A percentile compares a stretch with the other conserved stretches of the same genome.
phyloP scores from a whole-genome alignment of 2,329 filamentous ascomycete genomes.

The Blastomyces silverae region DNA sequence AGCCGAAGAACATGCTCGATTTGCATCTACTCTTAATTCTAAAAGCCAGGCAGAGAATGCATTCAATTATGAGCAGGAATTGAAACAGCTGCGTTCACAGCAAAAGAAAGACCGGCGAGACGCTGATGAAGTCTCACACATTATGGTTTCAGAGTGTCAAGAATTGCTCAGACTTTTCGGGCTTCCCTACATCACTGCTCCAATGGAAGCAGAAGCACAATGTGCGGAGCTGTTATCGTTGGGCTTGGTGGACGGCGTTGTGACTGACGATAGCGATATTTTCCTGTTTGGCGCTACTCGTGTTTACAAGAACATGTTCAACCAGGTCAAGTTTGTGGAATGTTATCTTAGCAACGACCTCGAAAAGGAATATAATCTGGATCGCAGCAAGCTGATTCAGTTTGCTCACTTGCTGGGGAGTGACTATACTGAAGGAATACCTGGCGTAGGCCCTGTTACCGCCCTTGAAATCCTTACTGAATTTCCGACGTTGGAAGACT shows the following conservation, averaged over 20 bases:
- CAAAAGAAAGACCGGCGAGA: slow-evolving; percentile 95
- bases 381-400: slow-evolving; percentile 77
- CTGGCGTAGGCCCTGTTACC: slow-evolving; percentile 86
- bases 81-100: slow-evolving; percentile 80
- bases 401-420: slow-evolving; percentile 86
- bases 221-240: slow-evolving; percentile 84
- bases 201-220: slow-evolving; percentile 98
- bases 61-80: slow-evolving; percentile 76
- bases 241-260: slow-evolving; percentile 90
- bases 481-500: slow-evolving; percentile 65
- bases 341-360: slow-evolving; percentile 82
- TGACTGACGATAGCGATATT: slow-evolving; percentile 94
- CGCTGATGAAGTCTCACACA: slow-evolving; percentile 91
- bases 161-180: slow-evolving; percentile 84
- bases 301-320: slow-evolving; percentile 99
- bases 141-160: slow-evolving; percentile 95
- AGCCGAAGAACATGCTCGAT: slow-evolving; percentile 87
- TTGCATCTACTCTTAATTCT: slow-evolving; percentile 79
- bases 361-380: slow-evolving; percentile 80
- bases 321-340: slow-evolving; percentile 94
- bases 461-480: slow-evolving; percentile 91
- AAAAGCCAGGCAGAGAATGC: slow-evolving; percentile 63
- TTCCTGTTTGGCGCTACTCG: slow-evolving; percentile 95
- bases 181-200: slow-evolving; percentile 91
- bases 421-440: slow-evolving; percentile 89